Conservation (phyloP, 148 eudicot species). For the Rhododendron mucronatum region DNA sequence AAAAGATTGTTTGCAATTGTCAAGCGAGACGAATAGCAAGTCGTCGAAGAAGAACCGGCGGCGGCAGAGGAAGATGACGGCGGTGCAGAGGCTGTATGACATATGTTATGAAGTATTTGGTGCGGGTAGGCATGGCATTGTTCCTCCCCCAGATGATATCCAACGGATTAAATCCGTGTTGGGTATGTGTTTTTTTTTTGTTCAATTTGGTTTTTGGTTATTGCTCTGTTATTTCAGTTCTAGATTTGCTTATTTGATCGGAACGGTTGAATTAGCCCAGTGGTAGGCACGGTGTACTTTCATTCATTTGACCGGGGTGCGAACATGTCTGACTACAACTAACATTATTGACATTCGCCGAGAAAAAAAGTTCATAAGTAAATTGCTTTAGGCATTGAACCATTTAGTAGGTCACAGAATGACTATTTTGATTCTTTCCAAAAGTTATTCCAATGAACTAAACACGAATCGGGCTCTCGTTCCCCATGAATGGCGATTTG, state of each 20-base stretch:
- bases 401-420: no score
- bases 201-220: neutral
- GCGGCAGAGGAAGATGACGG: slow-evolving; percentile 13
- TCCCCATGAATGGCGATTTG: neutral
- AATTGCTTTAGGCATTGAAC: neutral
- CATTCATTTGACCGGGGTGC: neutral
- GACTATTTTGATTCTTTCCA: neutral
- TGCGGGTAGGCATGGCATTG: slow-evolving; percentile 49
- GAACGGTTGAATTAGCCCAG: neutral
- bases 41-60: slow-evolving; percentile 35
- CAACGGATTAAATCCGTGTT: slow-evolving; percentile 49
- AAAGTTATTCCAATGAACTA: neutral
- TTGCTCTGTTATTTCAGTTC: neutral
- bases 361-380: neutral
- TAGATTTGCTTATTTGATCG: neutral
- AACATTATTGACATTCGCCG: neutral
- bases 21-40: slow-evolving; percentile 17
- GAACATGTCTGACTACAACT: neutral
- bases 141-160: slow-evolving; percentile 47
- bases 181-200: slow-evolving; percentile 34
- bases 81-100: slow-evolving; percentile 54
- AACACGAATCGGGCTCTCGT: neutral
- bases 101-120: slow-evolving; percentile 63
- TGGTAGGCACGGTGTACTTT: neutral
- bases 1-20: slow-evolving; percentile 20